Evolutionary conservation across 1,139 yeast species (phyloP).

Genomic region (Suhomyces wounanorum): DNA sequence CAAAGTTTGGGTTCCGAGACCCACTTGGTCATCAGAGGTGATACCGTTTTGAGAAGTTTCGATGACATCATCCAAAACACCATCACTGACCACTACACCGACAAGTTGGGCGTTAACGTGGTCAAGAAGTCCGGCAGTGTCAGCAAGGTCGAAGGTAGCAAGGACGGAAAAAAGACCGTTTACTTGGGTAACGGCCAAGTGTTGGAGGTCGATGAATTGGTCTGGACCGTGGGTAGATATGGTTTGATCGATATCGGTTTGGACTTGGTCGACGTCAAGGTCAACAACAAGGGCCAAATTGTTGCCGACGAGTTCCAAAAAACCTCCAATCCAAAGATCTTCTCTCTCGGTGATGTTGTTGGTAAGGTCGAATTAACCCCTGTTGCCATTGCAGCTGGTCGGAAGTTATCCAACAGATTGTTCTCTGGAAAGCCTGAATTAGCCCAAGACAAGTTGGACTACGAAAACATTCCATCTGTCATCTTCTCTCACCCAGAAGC

Average conservation of each 20-base stretch:
- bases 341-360: slow-evolving; percentile 89
- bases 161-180: slow-evolving; percentile 64
- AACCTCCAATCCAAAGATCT: slow-evolving; percentile 70
- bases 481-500: slow-evolving; percentile 97
- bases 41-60: slow-evolving; percentile 82
- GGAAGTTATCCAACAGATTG: slow-evolving; percentile 85
- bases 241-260: slow-evolving; percentile 74
- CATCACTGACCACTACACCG: slow-evolving; percentile 74
- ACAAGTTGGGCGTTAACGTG: slow-evolving; percentile 74
- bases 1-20: slow-evolving; percentile 86
- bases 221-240: slow-evolving; percentile 94
- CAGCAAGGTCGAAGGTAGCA: slow-evolving; percentile 58
- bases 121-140: slow-evolving; percentile 67
- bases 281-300: slow-evolving; percentile 59
- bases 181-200: slow-evolving; percentile 53
- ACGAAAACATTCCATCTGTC: slow-evolving; percentile 83
- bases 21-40: slow-evolving; percentile 86
- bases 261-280: slow-evolving; percentile 71
- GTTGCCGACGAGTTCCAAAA: slow-evolving; percentile 86
- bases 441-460: slow-evolving; percentile 76
- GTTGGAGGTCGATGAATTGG: slow-evolving; percentile 73
- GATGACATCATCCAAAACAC: slow-evolving; percentile 80
- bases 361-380: slow-evolving; percentile 95
- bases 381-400: slow-evolving; percentile 98
- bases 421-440: slow-evolving; percentile 74